A percentile compares a stretch with the other conserved stretches of the same genome.
These are phyloP conservation scores for Acer saccharum DNA, from an alignment of 345 rosid genomes.

Conservation along the genomic window DNA sequence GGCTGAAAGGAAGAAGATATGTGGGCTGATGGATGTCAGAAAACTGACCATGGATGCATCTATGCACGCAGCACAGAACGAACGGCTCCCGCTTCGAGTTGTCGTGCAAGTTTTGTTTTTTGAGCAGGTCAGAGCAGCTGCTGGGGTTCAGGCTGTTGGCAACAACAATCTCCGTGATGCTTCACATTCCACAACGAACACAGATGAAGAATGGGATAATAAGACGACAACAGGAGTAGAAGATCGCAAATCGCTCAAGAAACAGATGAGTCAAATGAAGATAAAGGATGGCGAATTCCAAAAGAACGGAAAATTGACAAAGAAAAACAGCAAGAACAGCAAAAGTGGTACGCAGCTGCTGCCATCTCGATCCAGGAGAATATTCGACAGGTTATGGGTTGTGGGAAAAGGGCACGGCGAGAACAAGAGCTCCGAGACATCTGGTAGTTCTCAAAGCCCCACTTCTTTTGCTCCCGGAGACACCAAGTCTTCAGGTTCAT, in stretches of 20 bases:
- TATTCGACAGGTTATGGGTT: conserved; percentile 74
- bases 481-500: conserved; percentile 65
- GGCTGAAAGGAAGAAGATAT: conserved; percentile 71
- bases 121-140: conserved; percentile 75
- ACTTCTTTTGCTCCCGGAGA: conserved; percentile 64
- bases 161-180: conserved; percentile 33
- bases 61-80: conserved; percentile 86
- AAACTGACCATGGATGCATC: conserved; percentile 76
- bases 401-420: conserved; percentile 58
- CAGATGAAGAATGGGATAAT: conserved; percentile 47
- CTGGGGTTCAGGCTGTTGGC: conserved; percentile 40
- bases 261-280: conserved; percentile 40
- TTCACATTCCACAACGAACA: conserved; percentile 41
- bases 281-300: conserved; percentile 28
- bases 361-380: conserved; percentile 88
- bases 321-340: conserved; percentile 60
- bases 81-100: conserved; percentile 78
- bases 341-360: conserved; percentile 62
- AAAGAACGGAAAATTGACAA: conserved; percentile 38
- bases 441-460: conserved; percentile 89
- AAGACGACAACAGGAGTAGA: conserved; percentile 31
- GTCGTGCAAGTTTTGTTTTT: conserved; percentile 91
- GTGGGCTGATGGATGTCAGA: conserved; percentile 79
- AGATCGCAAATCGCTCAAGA: conserved; percentile 41
- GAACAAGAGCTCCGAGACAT: conserved; percentile 77